These are phyloP conservation scores for Paramyrothecium roridum DNA, from an alignment of 2,329 filamentous ascomycete genomes.

Conservation along the genomic window DNA sequence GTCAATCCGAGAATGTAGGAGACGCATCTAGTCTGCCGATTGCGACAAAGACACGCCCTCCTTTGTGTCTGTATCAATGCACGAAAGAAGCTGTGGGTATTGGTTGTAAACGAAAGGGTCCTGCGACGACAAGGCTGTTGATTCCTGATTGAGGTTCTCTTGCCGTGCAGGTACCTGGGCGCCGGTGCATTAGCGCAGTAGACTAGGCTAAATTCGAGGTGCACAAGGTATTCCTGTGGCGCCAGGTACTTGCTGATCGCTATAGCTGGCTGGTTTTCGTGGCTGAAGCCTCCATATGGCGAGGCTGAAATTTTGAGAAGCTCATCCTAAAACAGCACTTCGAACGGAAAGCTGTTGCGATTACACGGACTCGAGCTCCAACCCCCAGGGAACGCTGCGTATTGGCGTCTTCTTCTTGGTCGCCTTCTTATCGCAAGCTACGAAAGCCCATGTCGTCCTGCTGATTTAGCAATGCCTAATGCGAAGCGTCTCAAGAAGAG, in stretches of 20 bases:
- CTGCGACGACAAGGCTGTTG: no score
- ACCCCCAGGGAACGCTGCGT: not conserved
- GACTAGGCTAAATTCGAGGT: no score
- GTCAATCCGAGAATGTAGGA: no score
- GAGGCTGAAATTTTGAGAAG: constrained; percentile 32
- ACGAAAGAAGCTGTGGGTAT: no score
- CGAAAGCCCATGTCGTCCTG: constrained; percentile 14
- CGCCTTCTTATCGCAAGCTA: not conserved
- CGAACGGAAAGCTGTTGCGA: not conserved
- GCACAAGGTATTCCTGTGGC: not conserved
- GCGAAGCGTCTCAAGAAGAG: constrained; percentile 58
- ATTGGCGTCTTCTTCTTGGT: not conserved
- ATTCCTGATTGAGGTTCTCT: no score
- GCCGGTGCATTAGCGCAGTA: no score
- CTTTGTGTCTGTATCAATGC: no score
- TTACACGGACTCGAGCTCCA: not conserved
- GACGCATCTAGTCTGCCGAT: no score
- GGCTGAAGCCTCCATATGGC: constrained; percentile 8
- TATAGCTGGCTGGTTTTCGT: not conserved
- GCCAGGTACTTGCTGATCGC: not conserved
- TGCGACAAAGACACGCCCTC: no score
- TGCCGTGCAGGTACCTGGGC: no score
- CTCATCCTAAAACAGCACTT: constrained; percentile 7
- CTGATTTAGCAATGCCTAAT: constrained; percentile 45
- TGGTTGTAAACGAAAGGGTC: no score